Evolutionary conservation across 2,329 filamentous ascomycete species (phyloP).

Genomic region (Cadophora sp.): DNA sequence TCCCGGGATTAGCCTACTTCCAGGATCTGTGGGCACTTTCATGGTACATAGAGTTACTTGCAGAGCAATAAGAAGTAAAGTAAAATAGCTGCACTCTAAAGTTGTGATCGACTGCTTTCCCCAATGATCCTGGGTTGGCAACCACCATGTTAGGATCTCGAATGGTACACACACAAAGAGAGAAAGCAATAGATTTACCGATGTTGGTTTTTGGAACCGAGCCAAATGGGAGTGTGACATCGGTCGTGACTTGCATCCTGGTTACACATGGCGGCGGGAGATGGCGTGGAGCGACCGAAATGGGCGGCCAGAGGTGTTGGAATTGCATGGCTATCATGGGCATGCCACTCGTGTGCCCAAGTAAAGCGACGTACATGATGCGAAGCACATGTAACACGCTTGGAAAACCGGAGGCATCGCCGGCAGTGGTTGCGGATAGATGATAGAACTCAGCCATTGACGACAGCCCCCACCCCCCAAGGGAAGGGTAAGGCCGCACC

Average conservation of each 20-base stretch:
- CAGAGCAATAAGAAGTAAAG: background rate
- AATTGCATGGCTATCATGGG: background rate
- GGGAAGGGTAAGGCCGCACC: background rate
- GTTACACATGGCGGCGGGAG: slow-evolving; percentile 6
- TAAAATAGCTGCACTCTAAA: background rate
- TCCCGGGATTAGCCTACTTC: too few species aligned
- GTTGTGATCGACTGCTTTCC: background rate
- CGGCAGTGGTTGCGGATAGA: background rate
- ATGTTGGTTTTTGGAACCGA: slow-evolving; percentile 1
- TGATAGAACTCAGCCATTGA: slow-evolving; percentile 5
- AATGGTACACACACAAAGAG: background rate
- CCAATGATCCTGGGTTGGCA: background rate
- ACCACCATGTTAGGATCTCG: too few species aligned
- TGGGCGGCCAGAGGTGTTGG: background rate
- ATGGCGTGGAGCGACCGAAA: background rate
- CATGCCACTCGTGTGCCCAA: background rate
- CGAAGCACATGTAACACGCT: background rate
- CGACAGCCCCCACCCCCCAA: background rate
- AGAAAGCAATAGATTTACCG: background rate
- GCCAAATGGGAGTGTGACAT: slow-evolving; percentile 3
- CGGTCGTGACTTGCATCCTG: background rate
- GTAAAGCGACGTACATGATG: slow-evolving; percentile 9
- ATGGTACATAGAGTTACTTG: background rate
- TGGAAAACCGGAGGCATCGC: background rate
- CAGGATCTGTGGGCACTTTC: background rate